Conservation (phyloP, 768 basidiomycete genomes). For the Suillus luteus region DNA sequence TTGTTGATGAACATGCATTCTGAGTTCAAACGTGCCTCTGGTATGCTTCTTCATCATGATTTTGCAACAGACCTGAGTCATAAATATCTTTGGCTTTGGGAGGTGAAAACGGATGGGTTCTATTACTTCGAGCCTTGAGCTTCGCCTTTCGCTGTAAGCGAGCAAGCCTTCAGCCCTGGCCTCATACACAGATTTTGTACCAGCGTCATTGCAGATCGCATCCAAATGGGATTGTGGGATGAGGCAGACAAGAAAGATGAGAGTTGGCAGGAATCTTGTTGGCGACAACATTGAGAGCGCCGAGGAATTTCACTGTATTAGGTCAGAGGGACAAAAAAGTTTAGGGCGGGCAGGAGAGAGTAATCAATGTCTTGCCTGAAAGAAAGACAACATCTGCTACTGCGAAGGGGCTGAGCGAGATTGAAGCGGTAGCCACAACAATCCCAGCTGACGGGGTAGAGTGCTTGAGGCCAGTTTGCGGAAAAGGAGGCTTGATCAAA, state of each 20-base stretch:
- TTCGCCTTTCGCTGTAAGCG: slow-evolving; percentile 42
- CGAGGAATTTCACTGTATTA: slow-evolving; percentile 43
- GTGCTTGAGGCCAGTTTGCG: slow-evolving; percentile 49
- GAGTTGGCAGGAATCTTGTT: slow-evolving; percentile 35
- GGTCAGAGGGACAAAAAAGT: slow-evolving; percentile 39
- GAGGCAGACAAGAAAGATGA: slow-evolving; percentile 42
- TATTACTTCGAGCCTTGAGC: slow-evolving; percentile 8
- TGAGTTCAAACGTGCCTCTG: not conserved
- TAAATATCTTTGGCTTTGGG: not conserved
- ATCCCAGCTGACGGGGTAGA: slow-evolving; percentile 42
- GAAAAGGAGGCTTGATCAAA: slow-evolving; percentile 54
- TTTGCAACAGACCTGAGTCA: not conserved
- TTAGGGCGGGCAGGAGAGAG: not conserved
- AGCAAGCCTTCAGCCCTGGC: slow-evolving; percentile 46
- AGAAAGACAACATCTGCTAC: slow-evolving; percentile 53
- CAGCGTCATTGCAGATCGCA: slow-evolving; percentile 46
- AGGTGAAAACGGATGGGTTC: not conserved
- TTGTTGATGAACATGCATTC: not conserved
- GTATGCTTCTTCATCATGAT: not conserved
- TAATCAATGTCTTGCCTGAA: slow-evolving; percentile 38
- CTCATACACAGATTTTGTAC: slow-evolving; percentile 41
- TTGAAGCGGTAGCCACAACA: slow-evolving; percentile 46
- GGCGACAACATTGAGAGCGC: slow-evolving; percentile 42
- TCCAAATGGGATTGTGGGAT: slow-evolving; percentile 52
- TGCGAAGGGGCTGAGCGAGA: slow-evolving; percentile 47